phyloP scores from a whole-genome alignment of 75 land plant species.

The Sequoiadendron giganteum region DNA sequence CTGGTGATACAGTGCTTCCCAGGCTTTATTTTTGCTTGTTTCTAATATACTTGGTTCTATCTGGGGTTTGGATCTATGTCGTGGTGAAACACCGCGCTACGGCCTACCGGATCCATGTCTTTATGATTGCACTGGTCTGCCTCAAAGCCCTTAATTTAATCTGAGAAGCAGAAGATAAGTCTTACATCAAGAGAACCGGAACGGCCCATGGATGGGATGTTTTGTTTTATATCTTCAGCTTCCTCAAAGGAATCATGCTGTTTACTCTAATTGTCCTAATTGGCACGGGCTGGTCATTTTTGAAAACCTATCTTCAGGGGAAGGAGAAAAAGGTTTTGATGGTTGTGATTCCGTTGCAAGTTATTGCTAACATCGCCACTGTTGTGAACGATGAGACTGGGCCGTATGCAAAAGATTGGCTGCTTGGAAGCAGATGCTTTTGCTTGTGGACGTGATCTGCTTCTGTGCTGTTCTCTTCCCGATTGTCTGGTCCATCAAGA shows the following conservation, averaged over 20 bases:
- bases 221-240: slow-evolving; percentile 71
- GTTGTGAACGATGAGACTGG: slow-evolving; percentile 77
- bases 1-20: slow-evolving; percentile 60
- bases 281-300: slow-evolving; percentile 83
- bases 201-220: slow-evolving; percentile 83
- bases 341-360: slow-evolving; percentile 82
- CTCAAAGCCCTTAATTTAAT: slow-evolving; percentile 66
- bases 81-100: slow-evolving; percentile 43
- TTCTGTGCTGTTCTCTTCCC: slow-evolving; percentile 86
- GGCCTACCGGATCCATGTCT: slow-evolving; percentile 58
- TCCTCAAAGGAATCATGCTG: slow-evolving; percentile 62
- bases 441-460: slow-evolving; percentile 75
- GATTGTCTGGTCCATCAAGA: slow-evolving; percentile 83
- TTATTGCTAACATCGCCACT: slow-evolving; percentile 69
- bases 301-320: slow-evolving; percentile 76
- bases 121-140: slow-evolving; percentile 62
- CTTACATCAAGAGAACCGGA: slow-evolving; percentile 64
- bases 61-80: slow-evolving; percentile 46
- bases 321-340: slow-evolving; percentile 86
- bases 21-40: slow-evolving; percentile 50
- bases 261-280: slow-evolving; percentile 77
- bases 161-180: slow-evolving; percentile 77
- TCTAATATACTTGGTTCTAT: slow-evolving; percentile 35
- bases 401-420: slow-evolving; percentile 62
- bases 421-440: slow-evolving; percentile 77